Conservation (phyloP, 306 rosid genomes). For the Crotalaria pallida region DNA sequence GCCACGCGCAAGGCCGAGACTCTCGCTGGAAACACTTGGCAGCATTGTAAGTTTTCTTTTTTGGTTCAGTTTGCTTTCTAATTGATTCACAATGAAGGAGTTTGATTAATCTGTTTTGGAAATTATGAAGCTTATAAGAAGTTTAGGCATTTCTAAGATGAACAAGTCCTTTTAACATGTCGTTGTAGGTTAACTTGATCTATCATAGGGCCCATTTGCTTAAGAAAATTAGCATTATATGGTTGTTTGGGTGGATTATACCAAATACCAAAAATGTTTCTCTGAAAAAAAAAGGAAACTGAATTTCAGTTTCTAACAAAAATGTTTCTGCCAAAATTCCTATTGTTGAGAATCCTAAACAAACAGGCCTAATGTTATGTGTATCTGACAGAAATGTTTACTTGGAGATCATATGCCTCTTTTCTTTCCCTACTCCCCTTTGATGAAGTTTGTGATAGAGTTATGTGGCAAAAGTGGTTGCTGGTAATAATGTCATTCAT, state of each 20-base stretch:
- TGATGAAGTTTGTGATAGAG: not conserved
- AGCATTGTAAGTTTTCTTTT: constrained; percentile 57
- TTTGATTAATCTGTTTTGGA: not conserved
- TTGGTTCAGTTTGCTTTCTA: not conserved
- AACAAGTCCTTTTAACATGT: not conserved
- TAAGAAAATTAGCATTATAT: too few relatives aligned
- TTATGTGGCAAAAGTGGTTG: not conserved
- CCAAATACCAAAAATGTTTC: too few relatives aligned
- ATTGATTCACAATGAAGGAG: not conserved
- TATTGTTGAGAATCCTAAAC: too few relatives aligned
- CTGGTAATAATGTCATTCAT: not conserved
- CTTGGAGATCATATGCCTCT: not conserved
- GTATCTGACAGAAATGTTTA: not conserved
- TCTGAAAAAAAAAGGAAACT: too few relatives aligned
- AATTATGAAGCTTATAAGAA: not conserved
- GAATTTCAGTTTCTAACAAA: too few relatives aligned
- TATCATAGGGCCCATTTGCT: not conserved
- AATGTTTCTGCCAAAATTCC: too few relatives aligned
- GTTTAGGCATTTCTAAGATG: not conserved
- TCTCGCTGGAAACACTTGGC: constrained; percentile 97
- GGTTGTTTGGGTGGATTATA: too few relatives aligned
- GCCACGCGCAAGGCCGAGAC: constrained; percentile 76
- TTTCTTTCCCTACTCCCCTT: not conserved
- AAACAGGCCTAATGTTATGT: not conserved
- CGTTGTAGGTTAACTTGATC: not conserved